Conservation (phyloP, 2,329 filamentous ascomycete genomes). For the Botrytis pseudocinerea region DNA sequence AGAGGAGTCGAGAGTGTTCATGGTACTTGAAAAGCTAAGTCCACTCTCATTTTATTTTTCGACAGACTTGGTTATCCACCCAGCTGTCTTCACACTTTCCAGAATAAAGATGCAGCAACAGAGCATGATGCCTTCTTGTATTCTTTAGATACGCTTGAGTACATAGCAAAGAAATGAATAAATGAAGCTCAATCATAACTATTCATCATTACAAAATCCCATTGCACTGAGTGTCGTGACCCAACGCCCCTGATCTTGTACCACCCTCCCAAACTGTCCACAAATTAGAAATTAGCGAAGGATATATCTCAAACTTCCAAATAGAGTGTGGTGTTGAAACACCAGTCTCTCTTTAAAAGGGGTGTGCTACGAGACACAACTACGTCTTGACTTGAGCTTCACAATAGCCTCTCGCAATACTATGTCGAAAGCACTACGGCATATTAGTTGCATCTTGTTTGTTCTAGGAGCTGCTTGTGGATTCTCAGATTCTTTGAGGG, state of each 20-base stretch:
- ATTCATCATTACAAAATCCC: background rate
- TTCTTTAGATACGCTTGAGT: background rate
- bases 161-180: background rate
- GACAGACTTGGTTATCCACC: background rate
- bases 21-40: constrained; percentile 12
- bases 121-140: background rate
- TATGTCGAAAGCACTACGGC: too few species aligned
- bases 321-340: background rate
- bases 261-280: background rate
- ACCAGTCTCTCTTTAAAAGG: background rate
- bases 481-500: background rate
- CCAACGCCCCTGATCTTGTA: too few species aligned
- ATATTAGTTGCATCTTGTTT: background rate
- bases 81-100: background rate
- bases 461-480: background rate
- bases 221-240: background rate
- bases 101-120: background rate
- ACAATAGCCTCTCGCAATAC: background rate
- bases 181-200: background rate
- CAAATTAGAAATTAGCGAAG: background rate
- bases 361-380: background rate
- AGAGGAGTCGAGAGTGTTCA: background rate
- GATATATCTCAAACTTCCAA: background rate
- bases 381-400: background rate
- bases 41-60: constrained; percentile 8